Base-by-base conservation (phyloP, 2,329 filamentous ascomycete genomes). In the Aschersonia sp. region DNA sequence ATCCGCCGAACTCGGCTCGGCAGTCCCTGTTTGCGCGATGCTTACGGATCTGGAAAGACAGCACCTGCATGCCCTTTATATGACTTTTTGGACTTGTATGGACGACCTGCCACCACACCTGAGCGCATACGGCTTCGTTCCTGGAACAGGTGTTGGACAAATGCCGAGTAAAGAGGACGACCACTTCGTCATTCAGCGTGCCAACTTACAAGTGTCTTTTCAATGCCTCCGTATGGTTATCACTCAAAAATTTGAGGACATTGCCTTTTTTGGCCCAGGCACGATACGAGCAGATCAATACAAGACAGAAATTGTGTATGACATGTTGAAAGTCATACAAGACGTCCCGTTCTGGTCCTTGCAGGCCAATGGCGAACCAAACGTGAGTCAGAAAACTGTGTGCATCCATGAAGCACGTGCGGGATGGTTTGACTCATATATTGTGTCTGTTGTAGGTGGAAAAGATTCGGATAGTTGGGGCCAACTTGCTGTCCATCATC, bases 141-240 rank as follows among this genome's bases (percentile, higher is more conserved):
- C 53, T 57, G 2, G 51, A 0, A 44, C 52, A 0, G 48, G 50
- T 0, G 51, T 48, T 1, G 53, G 51, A 1, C 51, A 48, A 0
- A 47, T 53, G 2, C 54, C 56, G 45, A 52, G 51, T 5, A 51
- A 53, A 3, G 53, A 62, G 2, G 51, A 55, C 2, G 61, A 56
- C 2, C 62, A 65, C 44, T 61, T 64, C 35, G 51, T 61, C 20
- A 66, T 69, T 9, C 68, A 70, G 44, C 61, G 58, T 9, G 65
- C 65, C 0, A 69, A 71, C 20, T 55, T 71, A 0, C 64, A 69
- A 30, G 62, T 66, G 5, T 64, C 65, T 0, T 58, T 63, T 20
- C 62, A 70, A 30, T 69, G 66, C n/a, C 50, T 70, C 4, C 57
- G 63, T 3, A 68, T 70, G 58, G 63, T 67, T 0, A 65, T 69